Conservation (phyloP, 805 yeast genomes). For the Phaffomyces antillensis region DNA sequence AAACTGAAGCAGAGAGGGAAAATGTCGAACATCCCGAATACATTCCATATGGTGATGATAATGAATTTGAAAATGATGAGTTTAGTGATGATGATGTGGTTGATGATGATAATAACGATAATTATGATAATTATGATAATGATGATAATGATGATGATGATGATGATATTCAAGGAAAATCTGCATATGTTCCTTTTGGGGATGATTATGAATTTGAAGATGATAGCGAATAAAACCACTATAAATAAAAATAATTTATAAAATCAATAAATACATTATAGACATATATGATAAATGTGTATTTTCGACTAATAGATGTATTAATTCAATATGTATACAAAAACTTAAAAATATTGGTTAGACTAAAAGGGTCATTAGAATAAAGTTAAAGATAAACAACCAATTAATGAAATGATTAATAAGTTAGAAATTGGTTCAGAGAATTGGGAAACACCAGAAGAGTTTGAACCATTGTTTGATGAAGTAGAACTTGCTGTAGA, state of each 20-base stretch:
- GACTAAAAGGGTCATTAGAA: not conserved
- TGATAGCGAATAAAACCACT: not conserved
- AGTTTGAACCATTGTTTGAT: not conserved
- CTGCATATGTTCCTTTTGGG: too few species aligned
- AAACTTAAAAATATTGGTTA: too few species aligned
- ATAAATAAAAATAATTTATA: too few species aligned
- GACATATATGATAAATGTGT: too few species aligned
- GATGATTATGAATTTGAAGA: not conserved
- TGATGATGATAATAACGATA: not conserved
- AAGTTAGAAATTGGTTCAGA: constrained; percentile 4
- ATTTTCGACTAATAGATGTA: too few species aligned
- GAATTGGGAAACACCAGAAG: not conserved
- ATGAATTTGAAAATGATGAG: not conserved
- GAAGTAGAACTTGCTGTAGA: not conserved
- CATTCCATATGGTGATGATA: not conserved
- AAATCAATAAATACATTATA: too few species aligned
- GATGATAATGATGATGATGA: not conserved
- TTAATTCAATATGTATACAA: too few species aligned
- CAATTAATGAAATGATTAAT: not conserved
- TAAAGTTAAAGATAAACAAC: not conserved
- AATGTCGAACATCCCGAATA: too few species aligned
- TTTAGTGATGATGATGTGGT: not conserved
- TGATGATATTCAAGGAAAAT: not conserved
- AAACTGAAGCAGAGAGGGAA: not conserved
- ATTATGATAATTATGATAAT: too few species aligned